Percentiles rank a stretch among this genome's conserved stretches.
These are phyloP conservation scores for Daldinia caldariorum DNA, from an alignment of 495 filamentous ascomycete genomes.

Conservation along the genomic window DNA sequence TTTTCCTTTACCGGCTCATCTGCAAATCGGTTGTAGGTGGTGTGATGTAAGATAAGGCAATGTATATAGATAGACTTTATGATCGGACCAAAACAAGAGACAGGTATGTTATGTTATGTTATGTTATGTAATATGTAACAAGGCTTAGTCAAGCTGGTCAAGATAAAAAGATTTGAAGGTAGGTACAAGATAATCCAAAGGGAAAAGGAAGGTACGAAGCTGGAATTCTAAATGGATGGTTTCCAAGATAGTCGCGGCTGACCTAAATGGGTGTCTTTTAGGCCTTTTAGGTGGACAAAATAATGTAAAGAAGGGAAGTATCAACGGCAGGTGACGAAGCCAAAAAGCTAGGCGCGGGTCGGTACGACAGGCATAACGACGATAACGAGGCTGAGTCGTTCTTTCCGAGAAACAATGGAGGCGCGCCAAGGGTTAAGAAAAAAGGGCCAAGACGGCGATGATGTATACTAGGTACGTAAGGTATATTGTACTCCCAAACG, in stretches of 20 bases:
- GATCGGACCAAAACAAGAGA: too few relatives aligned
- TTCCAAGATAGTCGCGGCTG: constrained; percentile 27
- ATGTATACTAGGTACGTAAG: too few relatives aligned
- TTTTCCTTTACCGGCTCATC: neutral
- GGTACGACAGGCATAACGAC: constrained; percentile 7
- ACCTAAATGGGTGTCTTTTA: neutral
- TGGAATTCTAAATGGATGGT: constrained; percentile 21
- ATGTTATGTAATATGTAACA: neutral
- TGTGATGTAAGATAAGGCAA: neutral
- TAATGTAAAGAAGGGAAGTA: constrained; percentile 13
- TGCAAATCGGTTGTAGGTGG: neutral
- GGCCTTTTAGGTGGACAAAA: neutral
- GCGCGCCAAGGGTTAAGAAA: constrained; percentile 23
- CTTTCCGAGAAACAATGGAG: constrained; percentile 25
- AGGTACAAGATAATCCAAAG: constrained; percentile 8
- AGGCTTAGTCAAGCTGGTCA: constrained; percentile 4
- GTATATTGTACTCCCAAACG: neutral
- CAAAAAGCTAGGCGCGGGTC: constrained; percentile 31
- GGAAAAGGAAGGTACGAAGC: constrained; percentile 8
- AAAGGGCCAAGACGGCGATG: neutral
- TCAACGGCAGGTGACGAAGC: constrained; percentile 22
- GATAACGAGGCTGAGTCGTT: constrained; percentile 36
- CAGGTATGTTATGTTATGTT: neutral
- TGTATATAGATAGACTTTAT: too few relatives aligned
- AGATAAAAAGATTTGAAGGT: neutral